Percentiles rank a stretch among this genome's conserved stretches.
Conservation (phyloP, 495 filamentous ascomycete species). For the Trypethelium eluteriae region DNA sequence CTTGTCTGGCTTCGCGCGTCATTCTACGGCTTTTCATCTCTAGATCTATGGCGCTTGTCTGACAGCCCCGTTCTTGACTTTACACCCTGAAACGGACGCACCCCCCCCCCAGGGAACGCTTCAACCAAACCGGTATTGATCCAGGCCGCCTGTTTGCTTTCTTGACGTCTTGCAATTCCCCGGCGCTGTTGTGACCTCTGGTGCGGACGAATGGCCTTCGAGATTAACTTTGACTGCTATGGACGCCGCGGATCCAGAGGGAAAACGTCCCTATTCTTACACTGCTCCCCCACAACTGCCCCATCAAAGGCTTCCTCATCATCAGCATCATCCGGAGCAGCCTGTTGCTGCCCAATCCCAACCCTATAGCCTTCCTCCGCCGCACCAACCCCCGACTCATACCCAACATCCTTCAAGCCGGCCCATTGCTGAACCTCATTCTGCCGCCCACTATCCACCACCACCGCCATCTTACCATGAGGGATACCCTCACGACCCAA, state of each 20-base stretch:
- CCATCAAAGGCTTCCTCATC: conserved; percentile 1
- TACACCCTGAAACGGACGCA: conserved; percentile 9
- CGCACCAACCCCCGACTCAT: conserved; percentile 18
- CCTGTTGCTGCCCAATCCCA: conserved; percentile 10
- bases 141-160: conserved; percentile 5
- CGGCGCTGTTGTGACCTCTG: conserved; percentile 4
- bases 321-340: neutral
- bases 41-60: conserved; percentile 3
- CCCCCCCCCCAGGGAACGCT: neutral
- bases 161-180: conserved; percentile 1
- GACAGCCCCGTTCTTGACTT: conserved; percentile 4
- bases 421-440: conserved; percentile 14
- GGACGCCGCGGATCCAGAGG: conserved; percentile 10
- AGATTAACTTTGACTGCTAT: conserved; percentile 7
- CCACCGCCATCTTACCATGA: conserved; percentile 15
- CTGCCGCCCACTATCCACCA: conserved; percentile 19
- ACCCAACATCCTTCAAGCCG: conserved; percentile 18
- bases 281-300: neutral
- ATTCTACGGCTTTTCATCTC: neutral
- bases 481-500: conserved; percentile 7
- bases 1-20: conserved; percentile 4
- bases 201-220: conserved; percentile 9
- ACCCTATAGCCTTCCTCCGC: conserved; percentile 14
- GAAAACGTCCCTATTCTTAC: conserved; percentile 9
- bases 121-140: neutral